Evolutionary conservation across 495 filamentous ascomycete genomes (phyloP), one percentile per base, ranked within the genome.

Genomic region (Talaromyces wortmannii): DNA sequence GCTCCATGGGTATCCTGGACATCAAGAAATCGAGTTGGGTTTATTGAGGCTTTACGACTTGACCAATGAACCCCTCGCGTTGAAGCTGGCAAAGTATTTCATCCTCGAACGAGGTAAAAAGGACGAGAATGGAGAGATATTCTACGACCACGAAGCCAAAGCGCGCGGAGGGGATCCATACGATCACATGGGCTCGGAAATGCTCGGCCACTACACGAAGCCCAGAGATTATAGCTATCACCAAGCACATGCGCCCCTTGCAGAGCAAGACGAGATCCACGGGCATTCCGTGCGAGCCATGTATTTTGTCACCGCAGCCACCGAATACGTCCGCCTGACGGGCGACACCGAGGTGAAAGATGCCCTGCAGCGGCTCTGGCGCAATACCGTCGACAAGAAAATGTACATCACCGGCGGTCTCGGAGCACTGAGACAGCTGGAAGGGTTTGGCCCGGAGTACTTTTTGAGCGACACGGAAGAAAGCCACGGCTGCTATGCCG

Each of bases 391-490:
- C 1, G 67, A 79, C 45, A 76, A 74, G 46, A 83, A 83, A 59
- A 78, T 83, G 66, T 84, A 82, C 60, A 67, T 84, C 10, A 84
- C 82, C 0, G 82, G 81, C 5, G 82, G 81, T 0, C 82, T 85
- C 59, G 82, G 82, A 5, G 75, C 80, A 0, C 75, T 82, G 48
- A 71, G 74, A 51, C 78, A 84, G 61, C 84, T 76, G 78, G 82
- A 84, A 63, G 82, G 82, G 0, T 84, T 85, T 61, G 82, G 80
- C 0, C 70, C 78, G 32, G 75, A 80, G 51, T 84, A 82, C 57
- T 83, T 82, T 56, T 62, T 84, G 6, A 78, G 79, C 5, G 76
- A 79, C 16, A 68, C 76, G 3, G 80, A 75, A 0, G 77, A 83
- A 52, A 80, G 83, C 46, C 80, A 80, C 10, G 82, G 82, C 0